phyloP scores from a whole-genome alignment of 345 rosid genomes.

The Lumnitzera littorea region DNA sequence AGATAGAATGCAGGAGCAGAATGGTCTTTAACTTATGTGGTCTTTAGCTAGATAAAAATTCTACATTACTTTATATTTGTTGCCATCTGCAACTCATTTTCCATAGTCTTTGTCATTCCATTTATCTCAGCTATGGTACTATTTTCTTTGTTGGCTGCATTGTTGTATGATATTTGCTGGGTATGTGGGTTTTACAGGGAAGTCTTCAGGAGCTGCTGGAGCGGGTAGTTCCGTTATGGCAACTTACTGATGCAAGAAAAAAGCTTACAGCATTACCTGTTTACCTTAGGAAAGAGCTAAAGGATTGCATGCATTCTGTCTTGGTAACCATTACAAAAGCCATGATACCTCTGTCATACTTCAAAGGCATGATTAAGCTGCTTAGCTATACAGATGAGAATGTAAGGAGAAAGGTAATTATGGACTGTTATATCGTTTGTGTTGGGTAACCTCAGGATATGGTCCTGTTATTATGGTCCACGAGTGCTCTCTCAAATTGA shows the following conservation, averaged over 20 bases:
- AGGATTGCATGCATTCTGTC: slow-evolving; percentile 41
- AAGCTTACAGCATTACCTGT: slow-evolving; percentile 32
- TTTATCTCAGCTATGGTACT: too few relatives aligned
- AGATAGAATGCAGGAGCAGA: too few relatives aligned
- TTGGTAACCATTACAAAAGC: slow-evolving; percentile 44
- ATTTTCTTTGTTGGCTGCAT: too few relatives aligned
- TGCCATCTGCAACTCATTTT: too few relatives aligned
- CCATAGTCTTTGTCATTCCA: too few relatives aligned
- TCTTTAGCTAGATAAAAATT: too few relatives aligned
- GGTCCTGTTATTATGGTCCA: too few relatives aligned
- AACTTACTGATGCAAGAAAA: slow-evolving; percentile 38
- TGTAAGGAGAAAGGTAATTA: slow-evolving; percentile 67
- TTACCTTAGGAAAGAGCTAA: slow-evolving; percentile 44
- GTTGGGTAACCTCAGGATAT: not conserved
- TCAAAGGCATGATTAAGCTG: slow-evolving; percentile 57
- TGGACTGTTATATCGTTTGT: not conserved
- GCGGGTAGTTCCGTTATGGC: slow-evolving; percentile 48
- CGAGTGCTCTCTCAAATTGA: too few relatives aligned
- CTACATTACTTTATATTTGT: too few relatives aligned
- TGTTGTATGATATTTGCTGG: not conserved
- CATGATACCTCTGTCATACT: slow-evolving; percentile 66
- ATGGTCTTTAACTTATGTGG: too few relatives aligned
- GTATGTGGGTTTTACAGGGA: slow-evolving; percentile 31
- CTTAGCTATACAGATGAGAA: slow-evolving; percentile 46
- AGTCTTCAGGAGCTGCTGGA: slow-evolving; percentile 68